Base-by-base conservation (phyloP, 352 stramenopile species). In the Globisporangium cylindrosporum region DNA sequence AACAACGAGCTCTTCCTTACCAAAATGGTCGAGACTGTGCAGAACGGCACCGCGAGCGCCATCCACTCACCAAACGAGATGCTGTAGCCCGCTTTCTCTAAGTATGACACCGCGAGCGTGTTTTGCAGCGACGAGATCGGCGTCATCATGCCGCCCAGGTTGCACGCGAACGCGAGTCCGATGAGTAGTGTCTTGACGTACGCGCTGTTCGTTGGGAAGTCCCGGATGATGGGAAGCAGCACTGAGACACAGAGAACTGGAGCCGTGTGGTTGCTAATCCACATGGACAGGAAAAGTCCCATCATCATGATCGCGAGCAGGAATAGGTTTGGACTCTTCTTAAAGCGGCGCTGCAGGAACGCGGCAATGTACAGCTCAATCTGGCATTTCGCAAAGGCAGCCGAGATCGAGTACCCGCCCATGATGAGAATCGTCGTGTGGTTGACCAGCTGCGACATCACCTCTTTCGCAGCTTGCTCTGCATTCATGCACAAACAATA, bases 371-470 rank as follows among this genome's bases (percentile, higher is more conserved):
- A 93, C 12, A 97, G 75, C 72, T 98, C 92, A 27, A 98, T 96
- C 71, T 97, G 89, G 70, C 92, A 98, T 69, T 96, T 96, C 5
- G 80, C 81, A 63, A 98, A 97, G 8, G 91, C 90, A 7, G 91
- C 91, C 8, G 89, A 97, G 68, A 98, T 97, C 1, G 90, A 89
- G 67, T 90, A 91, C 68, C 92, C 92, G 69, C 92, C 92, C 87
- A 98, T 95, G 72, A 98, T 97, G 20, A 98, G 72, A 51, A 98
- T 92, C 20, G 92, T 97, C 29, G 92, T 97, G 79, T 97, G 90
- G 73, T 97, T 97, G 59, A 98, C 90, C 18, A 98, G 75, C 71
- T 85, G 71, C 0, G 89, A 91, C 85, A 92, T 95, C 18, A 97
- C 91, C 71, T 97, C 84, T 53, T 97, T 95, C 22, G 91, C 88